These are phyloP conservation scores for Solanum clarkiae DNA, from an alignment of 257 asterid species.

Conservation along the genomic window DNA sequence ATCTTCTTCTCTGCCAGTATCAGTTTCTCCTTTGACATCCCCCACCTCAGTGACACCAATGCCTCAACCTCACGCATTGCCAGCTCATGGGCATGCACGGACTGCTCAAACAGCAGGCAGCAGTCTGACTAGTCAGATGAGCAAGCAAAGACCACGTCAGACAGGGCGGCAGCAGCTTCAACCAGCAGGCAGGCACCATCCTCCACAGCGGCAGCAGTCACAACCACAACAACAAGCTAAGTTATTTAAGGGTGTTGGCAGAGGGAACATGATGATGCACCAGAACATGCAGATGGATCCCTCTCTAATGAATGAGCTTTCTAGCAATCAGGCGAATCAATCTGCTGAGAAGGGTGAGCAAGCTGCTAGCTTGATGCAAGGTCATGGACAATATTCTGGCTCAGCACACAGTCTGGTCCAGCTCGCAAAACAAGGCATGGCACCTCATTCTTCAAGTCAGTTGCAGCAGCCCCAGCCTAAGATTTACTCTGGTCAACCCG, in stretches of 20 bases:
- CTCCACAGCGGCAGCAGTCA: constrained; percentile 49
- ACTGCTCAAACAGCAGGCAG: constrained; percentile 39
- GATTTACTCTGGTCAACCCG: constrained; percentile 34
- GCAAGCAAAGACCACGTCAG: constrained; percentile 38
- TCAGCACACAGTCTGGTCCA: constrained; percentile 27
- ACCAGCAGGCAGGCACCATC: constrained; percentile 39
- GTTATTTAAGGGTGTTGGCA: constrained; percentile 55
- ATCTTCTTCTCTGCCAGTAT: constrained; percentile 30
- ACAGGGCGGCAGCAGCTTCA: constrained; percentile 31
- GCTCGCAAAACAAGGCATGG: constrained; percentile 27
- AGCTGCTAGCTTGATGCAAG: constrained; percentile 25
- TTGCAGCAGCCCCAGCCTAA: constrained; percentile 43
- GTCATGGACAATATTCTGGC: constrained; percentile 38
- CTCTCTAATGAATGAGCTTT: constrained; percentile 39
- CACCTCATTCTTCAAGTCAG: constrained; percentile 47
- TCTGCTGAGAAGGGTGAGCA: constrained; percentile 42
- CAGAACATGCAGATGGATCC: constrained; percentile 48
- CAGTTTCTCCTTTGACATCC: constrained; percentile 40
- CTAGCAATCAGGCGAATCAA: constrained; percentile 35
- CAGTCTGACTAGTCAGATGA: constrained; percentile 37
- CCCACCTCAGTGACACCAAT: constrained; percentile 38
- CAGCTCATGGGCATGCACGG: constrained; percentile 44
- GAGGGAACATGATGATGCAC: constrained; percentile 48
- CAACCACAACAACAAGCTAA: constrained; percentile 60
- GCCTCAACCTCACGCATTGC: constrained; percentile 45